Evolutionary conservation across 768 basidiomycete species (phyloP).

Genomic region (Hydnomerulius pinastri): DNA sequence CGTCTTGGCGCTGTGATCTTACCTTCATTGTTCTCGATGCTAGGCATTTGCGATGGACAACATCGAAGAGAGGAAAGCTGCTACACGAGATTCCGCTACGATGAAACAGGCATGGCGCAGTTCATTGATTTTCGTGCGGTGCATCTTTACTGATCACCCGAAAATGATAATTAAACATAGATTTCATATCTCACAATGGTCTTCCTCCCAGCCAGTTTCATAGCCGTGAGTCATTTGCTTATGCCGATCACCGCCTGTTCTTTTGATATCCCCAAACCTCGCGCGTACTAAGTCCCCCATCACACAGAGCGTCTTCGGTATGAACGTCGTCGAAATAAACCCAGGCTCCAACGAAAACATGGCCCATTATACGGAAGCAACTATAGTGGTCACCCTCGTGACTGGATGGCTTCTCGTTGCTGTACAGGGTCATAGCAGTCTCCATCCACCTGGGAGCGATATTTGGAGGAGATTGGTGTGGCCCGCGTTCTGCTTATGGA

Average conservation of each 20-base stretch:
- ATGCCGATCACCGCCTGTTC: neutral
- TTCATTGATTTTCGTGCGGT: neutral
- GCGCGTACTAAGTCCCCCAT: no score
- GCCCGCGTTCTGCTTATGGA: neutral
- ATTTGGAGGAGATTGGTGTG: neutral
- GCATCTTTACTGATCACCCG: no score
- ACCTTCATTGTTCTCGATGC: neutral
- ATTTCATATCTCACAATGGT: slow-evolving; percentile 57
- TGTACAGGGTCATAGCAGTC: slow-evolving; percentile 33
- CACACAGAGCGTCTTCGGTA: slow-evolving; percentile 22
- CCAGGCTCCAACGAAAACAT: slow-evolving; percentile 29
- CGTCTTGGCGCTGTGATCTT: neutral
- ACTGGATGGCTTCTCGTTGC: slow-evolving; percentile 55
- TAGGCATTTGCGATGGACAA: slow-evolving; percentile 59
- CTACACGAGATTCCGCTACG: slow-evolving; percentile 11
- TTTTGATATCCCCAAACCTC: no score
- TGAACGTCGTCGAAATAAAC: slow-evolving; percentile 24
- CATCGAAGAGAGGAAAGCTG: slow-evolving; percentile 44
- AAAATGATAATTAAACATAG: slow-evolving; percentile 34
- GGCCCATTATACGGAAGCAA: slow-evolving; percentile 37
- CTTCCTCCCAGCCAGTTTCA: slow-evolving; percentile 53
- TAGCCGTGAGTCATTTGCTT: neutral
- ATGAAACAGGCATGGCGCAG: slow-evolving; percentile 23
- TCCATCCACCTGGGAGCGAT: neutral
- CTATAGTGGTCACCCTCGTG: slow-evolving; percentile 45